Evolutionary conservation across 2,329 filamentous ascomycete species (phyloP), one percentile per base, ranked within the genome.

Genomic region (Aplosporella prunicola): DNA sequence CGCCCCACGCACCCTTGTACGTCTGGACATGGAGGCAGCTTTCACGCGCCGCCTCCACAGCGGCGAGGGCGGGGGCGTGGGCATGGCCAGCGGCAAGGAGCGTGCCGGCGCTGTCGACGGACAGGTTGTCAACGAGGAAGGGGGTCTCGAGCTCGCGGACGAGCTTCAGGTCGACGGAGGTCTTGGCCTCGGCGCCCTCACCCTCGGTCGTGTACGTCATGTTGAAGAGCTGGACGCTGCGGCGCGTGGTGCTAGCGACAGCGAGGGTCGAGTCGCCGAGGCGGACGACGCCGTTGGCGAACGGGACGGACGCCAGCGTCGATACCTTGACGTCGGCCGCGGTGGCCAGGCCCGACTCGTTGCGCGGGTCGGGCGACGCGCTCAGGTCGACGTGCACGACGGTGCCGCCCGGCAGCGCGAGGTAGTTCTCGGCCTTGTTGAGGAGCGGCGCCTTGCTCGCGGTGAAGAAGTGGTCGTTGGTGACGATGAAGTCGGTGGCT

Each of bases 61-160:
- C 32, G 5, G 31, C 20, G 7, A 66, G 24, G 4, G 39, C 48
- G 5, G 55, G 54, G 5, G 56, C 49, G 34, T 58, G 57, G 1
- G 63, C 55, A 41, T 67, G 64, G 0, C 63, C 64, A 4, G 62
- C 58, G 11, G 65, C 50, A 3, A 64, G 45, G 3, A 67, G 38
- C n/a, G 46, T 58, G 5, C 62, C 62, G 1, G 50, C 41, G 0
- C 45, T 39, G 32, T 65, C 61, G 0, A 58, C 47, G 22, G 55
- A 60, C 2, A 67, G 33, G 37, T 67, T 67, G 38, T 67, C 64
- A 0, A 60, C 55, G 1, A 50, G 42, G 18, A 58, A 55, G 0
- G 58, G 55, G 1, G 57, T 52, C 10, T 48, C 43, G 2, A 57
- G 13, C 1, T 42, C 38, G 2, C 36, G 36, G 3, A 41, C 35